Evolutionary conservation across 768 basidiomycete species (phyloP).

Genomic region (Lyophyllum atratum): DNA sequence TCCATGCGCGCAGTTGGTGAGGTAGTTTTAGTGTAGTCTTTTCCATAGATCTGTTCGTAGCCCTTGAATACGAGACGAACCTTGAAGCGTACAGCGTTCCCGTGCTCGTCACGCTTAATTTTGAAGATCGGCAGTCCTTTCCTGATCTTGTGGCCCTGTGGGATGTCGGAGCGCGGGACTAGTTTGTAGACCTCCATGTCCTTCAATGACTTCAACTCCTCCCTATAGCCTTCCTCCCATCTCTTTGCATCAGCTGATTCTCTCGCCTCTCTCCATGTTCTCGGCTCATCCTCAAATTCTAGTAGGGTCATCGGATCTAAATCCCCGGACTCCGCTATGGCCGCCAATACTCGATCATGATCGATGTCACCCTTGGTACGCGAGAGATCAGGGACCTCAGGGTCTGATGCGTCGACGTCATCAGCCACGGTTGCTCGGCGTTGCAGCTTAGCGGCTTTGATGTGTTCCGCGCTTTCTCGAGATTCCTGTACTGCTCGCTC

Average conservation of each 20-base stretch:
- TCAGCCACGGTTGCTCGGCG: too few relatives aligned
- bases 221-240: neutral
- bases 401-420: neutral
- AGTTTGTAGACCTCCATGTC: conserved; percentile 12
- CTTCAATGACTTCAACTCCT: conserved; percentile 1
- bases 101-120: conserved; percentile 29
- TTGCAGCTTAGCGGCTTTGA: conserved; percentile 1
- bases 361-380: neutral
- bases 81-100: conserved; percentile 28
- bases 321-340: neutral
- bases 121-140: conserved; percentile 10
- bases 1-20: conserved; percentile 15
- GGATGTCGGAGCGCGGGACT: conserved; percentile 2
- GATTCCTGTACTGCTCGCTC: conserved; percentile 4
- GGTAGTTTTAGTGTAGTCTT: neutral
- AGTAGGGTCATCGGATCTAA: neutral
- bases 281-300: neutral
- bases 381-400: neutral
- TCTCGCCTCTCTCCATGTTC: neutral
- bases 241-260: neutral
- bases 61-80: conserved; percentile 37
- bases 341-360: neutral
- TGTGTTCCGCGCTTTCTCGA: neutral
- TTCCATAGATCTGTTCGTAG: conserved; percentile 21
- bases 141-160: neutral